These are phyloP conservation scores for Hydnomerulius pinastri DNA, from an alignment of 768 basidiomycete genomes.

Conservation along the genomic window DNA sequence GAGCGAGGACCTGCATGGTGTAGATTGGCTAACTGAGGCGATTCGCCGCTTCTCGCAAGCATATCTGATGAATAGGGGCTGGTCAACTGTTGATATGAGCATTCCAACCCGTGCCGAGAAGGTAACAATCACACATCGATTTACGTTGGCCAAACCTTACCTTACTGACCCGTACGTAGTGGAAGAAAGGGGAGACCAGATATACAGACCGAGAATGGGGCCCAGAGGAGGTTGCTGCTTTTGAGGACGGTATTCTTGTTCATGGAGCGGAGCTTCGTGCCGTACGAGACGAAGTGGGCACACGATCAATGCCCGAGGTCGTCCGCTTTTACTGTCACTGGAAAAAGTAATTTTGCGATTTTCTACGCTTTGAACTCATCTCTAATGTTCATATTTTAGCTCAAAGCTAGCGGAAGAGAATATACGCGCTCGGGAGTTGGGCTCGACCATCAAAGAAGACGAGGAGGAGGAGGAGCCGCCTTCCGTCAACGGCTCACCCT, in stretches of 20 bases:
- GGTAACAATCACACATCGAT: constrained; percentile 42
- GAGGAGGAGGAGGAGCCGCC: constrained; percentile 26
- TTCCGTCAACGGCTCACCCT: constrained; percentile 30
- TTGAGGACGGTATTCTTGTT: constrained; percentile 72
- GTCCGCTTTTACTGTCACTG: constrained; percentile 85
- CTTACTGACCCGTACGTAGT: constrained; percentile 42
- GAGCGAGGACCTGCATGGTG: constrained; percentile 51
- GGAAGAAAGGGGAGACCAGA: constrained; percentile 68
- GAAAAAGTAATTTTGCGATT: constrained; percentile 63
- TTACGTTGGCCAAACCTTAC: constrained; percentile 12
- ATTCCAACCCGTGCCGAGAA: constrained; percentile 58
- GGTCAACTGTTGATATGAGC: constrained; percentile 67
- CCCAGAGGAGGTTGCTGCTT: constrained; percentile 65
- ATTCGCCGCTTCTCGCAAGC: constrained; percentile 73
- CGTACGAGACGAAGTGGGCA: constrained; percentile 72
- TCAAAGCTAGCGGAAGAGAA: constrained; percentile 72
- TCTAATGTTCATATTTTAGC: constrained; percentile 37
- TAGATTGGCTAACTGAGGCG: constrained; percentile 85
- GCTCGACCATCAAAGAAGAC: constrained; percentile 30
- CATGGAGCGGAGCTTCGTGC: constrained; percentile 81
- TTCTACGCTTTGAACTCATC: constrained; percentile 3
- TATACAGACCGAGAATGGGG: constrained; percentile 75
- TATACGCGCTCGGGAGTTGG: constrained; percentile 44
- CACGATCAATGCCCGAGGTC: constrained; percentile 71
- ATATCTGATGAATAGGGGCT: constrained; percentile 53